Evolutionary conservation across 2,329 filamentous ascomycete species (phyloP).

Genomic region (Aspergillus awamori): DNA sequence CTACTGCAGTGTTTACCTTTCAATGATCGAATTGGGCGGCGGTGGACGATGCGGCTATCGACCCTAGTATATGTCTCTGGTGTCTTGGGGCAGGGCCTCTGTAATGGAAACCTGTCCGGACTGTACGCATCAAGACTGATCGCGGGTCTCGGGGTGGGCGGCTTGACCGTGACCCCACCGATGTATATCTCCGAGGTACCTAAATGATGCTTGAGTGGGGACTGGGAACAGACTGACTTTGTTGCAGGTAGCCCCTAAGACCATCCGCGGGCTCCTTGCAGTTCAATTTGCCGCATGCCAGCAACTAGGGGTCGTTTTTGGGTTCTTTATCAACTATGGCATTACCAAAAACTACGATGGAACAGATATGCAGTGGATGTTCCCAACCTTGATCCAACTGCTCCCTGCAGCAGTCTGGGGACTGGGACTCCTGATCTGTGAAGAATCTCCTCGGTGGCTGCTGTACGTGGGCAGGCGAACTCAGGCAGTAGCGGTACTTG

Average conservation of each 20-base stretch:
- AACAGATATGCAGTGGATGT: constrained; percentile 27
- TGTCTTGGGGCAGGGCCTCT: constrained; percentile 8
- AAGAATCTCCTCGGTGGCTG: constrained; percentile 27
- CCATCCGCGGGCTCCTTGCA: constrained; percentile 6
- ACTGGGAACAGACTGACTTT: not conserved
- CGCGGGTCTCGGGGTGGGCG: constrained; percentile 20
- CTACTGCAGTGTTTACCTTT: not conserved
- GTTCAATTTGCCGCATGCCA: not conserved
- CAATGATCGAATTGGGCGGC: constrained; percentile 3
- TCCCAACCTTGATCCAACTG: constrained; percentile 25
- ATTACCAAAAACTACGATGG: constrained; percentile 12
- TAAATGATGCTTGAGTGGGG: not conserved
- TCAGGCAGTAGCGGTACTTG: constrained; percentile 26
- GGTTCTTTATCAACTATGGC: constrained; percentile 6
- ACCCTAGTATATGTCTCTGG: constrained; percentile 4
- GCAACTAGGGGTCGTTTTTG: constrained; percentile 2
- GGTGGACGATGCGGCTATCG: constrained; percentile 4
- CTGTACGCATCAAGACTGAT: constrained; percentile 23
- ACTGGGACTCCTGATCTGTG: constrained; percentile 20
- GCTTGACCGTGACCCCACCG: constrained; percentile 16
- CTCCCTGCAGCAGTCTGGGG: constrained; percentile 23
- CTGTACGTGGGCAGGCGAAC: constrained; percentile 19
- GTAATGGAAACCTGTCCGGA: constrained; percentile 18
- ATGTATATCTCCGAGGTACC: constrained; percentile 22
- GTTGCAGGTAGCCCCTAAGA: constrained; percentile 1